phyloP scores from a whole-genome alignment of 2,329 filamentous ascomycete species.

The Colletotrichum magnum region DNA sequence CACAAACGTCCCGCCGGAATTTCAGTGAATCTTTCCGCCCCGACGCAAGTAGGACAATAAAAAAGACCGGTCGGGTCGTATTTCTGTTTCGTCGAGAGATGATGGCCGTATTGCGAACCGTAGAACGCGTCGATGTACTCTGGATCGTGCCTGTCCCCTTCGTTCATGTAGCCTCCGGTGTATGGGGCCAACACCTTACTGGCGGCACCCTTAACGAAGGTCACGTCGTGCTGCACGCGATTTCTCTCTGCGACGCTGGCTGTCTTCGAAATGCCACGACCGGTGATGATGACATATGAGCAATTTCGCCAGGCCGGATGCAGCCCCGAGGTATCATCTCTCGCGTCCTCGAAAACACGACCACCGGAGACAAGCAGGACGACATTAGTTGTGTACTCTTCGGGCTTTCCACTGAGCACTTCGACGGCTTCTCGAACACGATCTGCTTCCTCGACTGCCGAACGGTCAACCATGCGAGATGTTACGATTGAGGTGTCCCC shows the following conservation, averaged over 20 bases:
- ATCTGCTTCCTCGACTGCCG: no score
- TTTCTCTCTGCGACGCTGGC: conserved; percentile 40
- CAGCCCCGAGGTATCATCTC: conserved; percentile 46
- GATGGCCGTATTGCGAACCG: no score
- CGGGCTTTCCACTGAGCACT: no score
- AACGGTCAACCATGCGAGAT: no score
- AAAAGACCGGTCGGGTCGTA: conserved; percentile 52
- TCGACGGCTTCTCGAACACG: no score
- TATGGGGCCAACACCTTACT: conserved; percentile 53
- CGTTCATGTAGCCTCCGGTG: conserved; percentile 60
- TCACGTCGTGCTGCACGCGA: conserved; percentile 46
- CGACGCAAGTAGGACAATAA: conserved; percentile 46
- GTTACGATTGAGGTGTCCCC: no score
- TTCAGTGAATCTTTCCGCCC: no score
- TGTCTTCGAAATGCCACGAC: conserved; percentile 42
- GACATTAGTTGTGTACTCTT: no score
- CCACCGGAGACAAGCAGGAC: no score
- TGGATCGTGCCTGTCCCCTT: conserved; percentile 54
- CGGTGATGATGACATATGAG: conserved; percentile 30
- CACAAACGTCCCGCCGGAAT: no score
- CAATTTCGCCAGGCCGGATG: conserved; percentile 39
- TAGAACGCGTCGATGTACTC: conserved; percentile 47
- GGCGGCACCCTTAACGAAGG: conserved; percentile 47
- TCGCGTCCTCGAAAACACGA: conserved; percentile 43
- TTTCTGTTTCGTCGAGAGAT: conserved; percentile 25